Evolutionary conservation across 306 rosid genomes (phyloP).

Genomic region (Lathyrus tuberosus): DNA sequence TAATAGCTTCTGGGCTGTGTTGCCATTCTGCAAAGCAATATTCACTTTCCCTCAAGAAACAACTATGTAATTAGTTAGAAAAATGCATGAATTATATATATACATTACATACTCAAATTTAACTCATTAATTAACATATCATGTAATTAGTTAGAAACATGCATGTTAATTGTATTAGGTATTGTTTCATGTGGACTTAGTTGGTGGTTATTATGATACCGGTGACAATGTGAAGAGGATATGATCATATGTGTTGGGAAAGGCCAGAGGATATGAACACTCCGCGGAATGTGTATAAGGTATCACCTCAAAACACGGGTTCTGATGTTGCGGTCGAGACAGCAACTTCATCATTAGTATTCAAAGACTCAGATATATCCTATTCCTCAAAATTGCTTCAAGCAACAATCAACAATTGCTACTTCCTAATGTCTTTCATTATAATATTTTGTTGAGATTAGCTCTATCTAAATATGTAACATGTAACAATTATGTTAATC

Average conservation of each 20-base stretch:
- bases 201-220: conserved; percentile 94
- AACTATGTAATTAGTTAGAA: no score
- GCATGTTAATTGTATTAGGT: not conserved
- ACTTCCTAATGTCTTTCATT: no score
- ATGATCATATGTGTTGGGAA: conserved; percentile 93
- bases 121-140: not conserved
- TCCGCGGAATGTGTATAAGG: conserved; percentile 70
- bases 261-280: conserved; percentile 98
- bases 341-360: conserved; percentile 82
- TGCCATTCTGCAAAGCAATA: no score
- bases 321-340: conserved; percentile 93
- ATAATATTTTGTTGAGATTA: no score
- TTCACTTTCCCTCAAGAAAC: no score
- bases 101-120: not conserved
- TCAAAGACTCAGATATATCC: conserved; percentile 65
- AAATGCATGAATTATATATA: no score
- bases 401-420: conserved; percentile 72
- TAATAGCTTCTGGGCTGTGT: no score
- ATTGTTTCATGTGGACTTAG: conserved; percentile 70
- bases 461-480: no score
- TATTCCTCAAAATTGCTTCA: conserved; percentile 70
- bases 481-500: no score
- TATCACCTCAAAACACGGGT: conserved; percentile 74
- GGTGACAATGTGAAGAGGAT: conserved; percentile 91
- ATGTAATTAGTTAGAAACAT: no score